Base-by-base conservation (phyloP, 305 asterid species). In the Fraxinus latifolia region DNA sequence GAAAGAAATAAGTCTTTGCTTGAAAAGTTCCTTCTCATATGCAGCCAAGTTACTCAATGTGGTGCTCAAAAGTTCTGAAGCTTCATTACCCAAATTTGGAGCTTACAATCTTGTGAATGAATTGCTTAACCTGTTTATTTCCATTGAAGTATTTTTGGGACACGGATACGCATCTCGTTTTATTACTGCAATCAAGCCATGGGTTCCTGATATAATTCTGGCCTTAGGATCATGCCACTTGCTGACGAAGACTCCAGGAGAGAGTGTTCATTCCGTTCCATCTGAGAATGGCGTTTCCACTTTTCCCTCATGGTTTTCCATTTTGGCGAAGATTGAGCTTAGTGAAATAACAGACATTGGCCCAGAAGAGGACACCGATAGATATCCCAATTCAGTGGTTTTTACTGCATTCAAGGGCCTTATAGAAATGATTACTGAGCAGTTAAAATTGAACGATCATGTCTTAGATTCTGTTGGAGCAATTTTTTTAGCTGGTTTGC, bases 141-240 rank as follows among this genome's bases (percentile, higher is more conserved):
- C 93, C 23, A 87, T 93, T 34, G 99, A 96, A 89, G 90, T 89
- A 89, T 79, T 87, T 84, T 81, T 93, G 47, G 97, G 98, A 34
- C 85, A 85, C 17, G 81, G 90, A 84, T 86, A 85, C 55, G 97
- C 95, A 36, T 81, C 88, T 84, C 95, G 94, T 74, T 84, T 93
- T 70, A 60, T 84, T 72, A 55, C 89, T 78, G 88, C 90, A 32
- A 87, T 88, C 80, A 90, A 88, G 89, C 93, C 90, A 79, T 94
- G 98, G 97, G 76, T 90, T 76, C 95, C 98, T 53, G 98, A 96
- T 89, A 84, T 96, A 82, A 86, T 93, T 80, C 83, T 96, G 62
- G 94, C 97, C 58, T 73, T 94, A 78, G 97, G 97, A 81, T 92
- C 93, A 77, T 4, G 60, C 78, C 84, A 82, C 88, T 83, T 93